These are phyloP conservation scores for Secale cereale DNA, from an alignment of 176 grass and related monocot species.

Conservation along the genomic window DNA sequence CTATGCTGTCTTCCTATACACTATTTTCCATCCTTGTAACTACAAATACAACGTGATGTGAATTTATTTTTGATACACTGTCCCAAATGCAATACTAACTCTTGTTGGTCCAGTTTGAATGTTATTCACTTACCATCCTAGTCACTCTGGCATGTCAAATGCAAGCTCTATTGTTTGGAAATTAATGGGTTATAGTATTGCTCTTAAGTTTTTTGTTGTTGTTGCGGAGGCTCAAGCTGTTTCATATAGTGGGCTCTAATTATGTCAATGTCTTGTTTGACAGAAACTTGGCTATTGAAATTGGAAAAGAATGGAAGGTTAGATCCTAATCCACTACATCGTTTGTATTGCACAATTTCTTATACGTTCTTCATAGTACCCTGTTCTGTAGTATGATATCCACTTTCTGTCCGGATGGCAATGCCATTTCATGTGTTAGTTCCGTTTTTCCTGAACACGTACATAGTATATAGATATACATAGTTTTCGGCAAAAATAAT, in stretches of 20 bases:
- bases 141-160: not conserved
- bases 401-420: conserved; percentile 16
- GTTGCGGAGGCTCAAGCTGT: not conserved
- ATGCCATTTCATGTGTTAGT: not conserved
- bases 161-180: not conserved
- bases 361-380: not conserved
- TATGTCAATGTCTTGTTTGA: not conserved
- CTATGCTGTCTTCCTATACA: not conserved
- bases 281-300: conserved; percentile 82
- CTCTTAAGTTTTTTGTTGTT: not conserved
- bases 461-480: no score
- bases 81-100: not conserved
- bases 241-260: conserved; percentile 32
- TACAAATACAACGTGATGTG: not conserved
- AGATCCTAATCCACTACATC: not conserved
- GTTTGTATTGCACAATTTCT: not conserved
- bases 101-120: not conserved
- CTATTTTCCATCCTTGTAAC: not conserved
- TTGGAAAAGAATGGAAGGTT: conserved; percentile 73
- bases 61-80: not conserved
- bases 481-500: no score
- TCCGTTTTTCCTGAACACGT: no score
- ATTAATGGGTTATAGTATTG: not conserved
- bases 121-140: not conserved
- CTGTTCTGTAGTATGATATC: not conserved